Evolutionary conservation across 2,329 filamentous ascomycete genomes (phyloP), one percentile per base, ranked within the genome.

Genomic region (Mycogone perniciosa): DNA sequence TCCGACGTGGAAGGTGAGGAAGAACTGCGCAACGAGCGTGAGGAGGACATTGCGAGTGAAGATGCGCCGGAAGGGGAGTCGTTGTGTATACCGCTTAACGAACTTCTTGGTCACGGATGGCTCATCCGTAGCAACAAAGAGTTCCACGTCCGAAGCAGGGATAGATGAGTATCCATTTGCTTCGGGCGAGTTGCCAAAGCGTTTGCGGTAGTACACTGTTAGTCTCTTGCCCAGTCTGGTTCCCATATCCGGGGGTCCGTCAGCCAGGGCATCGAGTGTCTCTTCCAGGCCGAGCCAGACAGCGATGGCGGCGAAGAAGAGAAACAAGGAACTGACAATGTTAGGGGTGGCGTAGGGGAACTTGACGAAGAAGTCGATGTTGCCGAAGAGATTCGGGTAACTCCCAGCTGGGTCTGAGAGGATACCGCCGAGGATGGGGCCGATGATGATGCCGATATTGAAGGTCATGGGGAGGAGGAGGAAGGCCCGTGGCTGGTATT

Each of bases 401-500:
- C 64, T 84, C 74, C 33, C 71, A 55, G 20, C 81, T 1, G 87
- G 88, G 47, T 86, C 77, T 27, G 86, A 82, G 2, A 92, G 74
- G 1, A 75, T 72, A 48, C 87, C 88, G 41, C 86, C 86, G 11
- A 89, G 62, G 13, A 88, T 61, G 4, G 87, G 86, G 0, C 88
- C 88, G 2, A 89, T 48, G 54, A 89, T 82, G 43, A 90, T 81
- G 2, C 88, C 88, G 5, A 91, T 47, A 58, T 91, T 91, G 11
- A 83, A 83, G 0, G 79, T 75, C 64, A 92, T 88, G 13, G 86
- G 85, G 57, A 91, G 88, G 64, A 82, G 83, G 58, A 84, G 82
- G 61, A 91, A 92, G 0, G 84, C 82, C 41, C 79, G 72, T 0
- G 87, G 85, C 64, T 91, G 86, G 0, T 81, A 90, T 13, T 59